Evolutionary conservation across 1,139 yeast species (phyloP).

Genomic region (Taphrina flavorubra): DNA sequence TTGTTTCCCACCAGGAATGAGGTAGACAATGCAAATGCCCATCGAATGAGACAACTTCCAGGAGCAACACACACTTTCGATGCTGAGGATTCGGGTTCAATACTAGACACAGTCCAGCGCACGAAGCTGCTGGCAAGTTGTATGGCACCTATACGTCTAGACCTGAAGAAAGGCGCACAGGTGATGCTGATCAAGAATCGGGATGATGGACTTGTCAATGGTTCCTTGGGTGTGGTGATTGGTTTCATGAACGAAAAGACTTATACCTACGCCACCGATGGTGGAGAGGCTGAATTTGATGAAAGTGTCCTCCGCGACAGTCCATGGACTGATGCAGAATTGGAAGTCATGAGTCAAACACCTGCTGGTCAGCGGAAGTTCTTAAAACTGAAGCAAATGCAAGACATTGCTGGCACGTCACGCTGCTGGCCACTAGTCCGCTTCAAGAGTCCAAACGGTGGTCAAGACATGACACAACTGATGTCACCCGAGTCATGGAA

Average conservation of each 20-base stretch:
- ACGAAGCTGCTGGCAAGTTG: constrained; percentile 61
- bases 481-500: constrained; percentile 78
- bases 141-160: constrained; percentile 69
- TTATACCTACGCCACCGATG: constrained; percentile 49
- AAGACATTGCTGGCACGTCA: constrained; percentile 32
- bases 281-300: constrained; percentile 39
- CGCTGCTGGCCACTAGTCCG: constrained; percentile 70
- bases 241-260: constrained; percentile 72
- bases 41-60: constrained; percentile 60
- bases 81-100: constrained; percentile 69
- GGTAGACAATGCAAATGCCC: constrained; percentile 77
- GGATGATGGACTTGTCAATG: constrained; percentile 87
- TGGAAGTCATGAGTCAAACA: constrained; percentile 32
- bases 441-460: constrained; percentile 72
- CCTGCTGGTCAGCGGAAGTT: constrained; percentile 37
- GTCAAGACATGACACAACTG: constrained; percentile 63
- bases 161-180: constrained; percentile 81
- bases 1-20: constrained; percentile 81
- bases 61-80: constrained; percentile 59
- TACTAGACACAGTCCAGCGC: constrained; percentile 54
- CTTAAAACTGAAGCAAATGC: constrained; percentile 32
- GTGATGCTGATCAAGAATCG: constrained; percentile 95
- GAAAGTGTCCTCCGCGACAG: constrained; percentile 22
- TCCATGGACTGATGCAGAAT: constrained; percentile 42
- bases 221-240: constrained; percentile 83